These are phyloP conservation scores for Melastoma candidum DNA, from an alignment of 441 rosid species.

Conservation along the genomic window DNA sequence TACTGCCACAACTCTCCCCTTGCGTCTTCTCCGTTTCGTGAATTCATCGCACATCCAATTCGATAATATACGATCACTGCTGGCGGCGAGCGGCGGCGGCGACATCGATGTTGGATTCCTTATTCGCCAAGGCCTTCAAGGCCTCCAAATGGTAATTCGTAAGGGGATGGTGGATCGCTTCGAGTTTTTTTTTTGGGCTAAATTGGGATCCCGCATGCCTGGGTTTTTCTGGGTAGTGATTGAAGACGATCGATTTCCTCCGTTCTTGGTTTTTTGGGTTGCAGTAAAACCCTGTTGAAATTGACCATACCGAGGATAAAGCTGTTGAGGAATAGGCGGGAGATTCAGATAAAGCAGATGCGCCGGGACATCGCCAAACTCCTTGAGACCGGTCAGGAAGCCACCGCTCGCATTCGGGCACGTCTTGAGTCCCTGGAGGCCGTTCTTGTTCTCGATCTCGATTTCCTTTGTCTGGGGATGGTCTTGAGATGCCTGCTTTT, in stretches of 20 bases:
- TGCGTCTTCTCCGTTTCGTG: no score
- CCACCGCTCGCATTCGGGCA: slow-evolving; percentile 97
- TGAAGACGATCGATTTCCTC: neutral
- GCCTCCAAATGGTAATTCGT: slow-evolving; percentile 68
- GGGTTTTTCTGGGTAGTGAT: neutral
- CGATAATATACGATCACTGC: neutral
- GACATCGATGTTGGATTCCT: slow-evolving; percentile 90
- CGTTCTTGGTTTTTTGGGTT: neutral
- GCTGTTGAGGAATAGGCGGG: slow-evolving; percentile 84
- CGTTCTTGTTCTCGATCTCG: neutral
- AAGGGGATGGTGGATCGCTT: neutral
- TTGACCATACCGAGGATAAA: slow-evolving; percentile 82
- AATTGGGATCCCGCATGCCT: neutral
- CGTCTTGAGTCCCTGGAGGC: neutral
- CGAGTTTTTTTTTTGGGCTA: neutral
- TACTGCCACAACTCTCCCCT: no score
- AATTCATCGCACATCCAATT: no score
- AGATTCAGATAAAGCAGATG: slow-evolving; percentile 85
- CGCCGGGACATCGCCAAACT: slow-evolving; percentile 89
- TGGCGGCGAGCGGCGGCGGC: slow-evolving; percentile 2
- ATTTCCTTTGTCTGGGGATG: neutral
- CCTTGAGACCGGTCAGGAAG: slow-evolving; percentile 96
- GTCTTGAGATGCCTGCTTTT: neutral
- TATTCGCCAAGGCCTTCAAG: slow-evolving; percentile 88
- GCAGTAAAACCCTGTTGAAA: slow-evolving; percentile 89